Conservation (phyloP, 768 basidiomycete species). For the Guyanaporus albipodus region DNA sequence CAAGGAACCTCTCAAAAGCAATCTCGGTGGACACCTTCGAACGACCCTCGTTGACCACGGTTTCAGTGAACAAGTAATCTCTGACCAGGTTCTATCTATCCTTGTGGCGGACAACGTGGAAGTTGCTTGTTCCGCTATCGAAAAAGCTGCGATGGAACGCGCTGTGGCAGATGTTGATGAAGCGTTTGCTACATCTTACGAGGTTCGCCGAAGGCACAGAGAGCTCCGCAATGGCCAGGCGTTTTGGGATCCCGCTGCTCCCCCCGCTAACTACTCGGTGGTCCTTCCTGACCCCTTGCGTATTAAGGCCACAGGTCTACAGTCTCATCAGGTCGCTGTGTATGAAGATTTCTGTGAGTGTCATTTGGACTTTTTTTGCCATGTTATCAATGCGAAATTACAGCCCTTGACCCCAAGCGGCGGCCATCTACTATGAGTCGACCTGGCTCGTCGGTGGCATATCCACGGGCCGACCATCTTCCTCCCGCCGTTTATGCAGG, state of each 20-base stretch:
- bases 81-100: slow-evolving; percentile 74
- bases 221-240: slow-evolving; percentile 72
- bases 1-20: slow-evolving; percentile 93
- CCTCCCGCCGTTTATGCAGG: slow-evolving; percentile 48
- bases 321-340: slow-evolving; percentile 76
- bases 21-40: slow-evolving; percentile 86
- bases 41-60: slow-evolving; percentile 80
- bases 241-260: slow-evolving; percentile 87
- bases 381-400: slow-evolving; percentile 11
- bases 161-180: slow-evolving; percentile 93
- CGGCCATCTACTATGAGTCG: slow-evolving; percentile 49
- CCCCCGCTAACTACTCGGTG: slow-evolving; percentile 61
- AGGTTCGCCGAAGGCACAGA: slow-evolving; percentile 78
- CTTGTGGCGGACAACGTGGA: slow-evolving; percentile 93
- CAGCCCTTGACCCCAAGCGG: slow-evolving; percentile 57
- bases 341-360: slow-evolving; percentile 90
- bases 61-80: slow-evolving; percentile 80
- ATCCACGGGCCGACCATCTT: slow-evolving; percentile 45
- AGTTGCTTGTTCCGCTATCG: slow-evolving; percentile 88
- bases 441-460: slow-evolving; percentile 69
- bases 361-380: neutral
- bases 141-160: slow-evolving; percentile 96
- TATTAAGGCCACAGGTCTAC: slow-evolving; percentile 78
- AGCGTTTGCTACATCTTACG: slow-evolving; percentile 76
- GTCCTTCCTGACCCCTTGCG: slow-evolving; percentile 86